A percentile compares a stretch with the other conserved stretches of the same genome.
phyloP scores from a whole-genome alignment of 495 filamentous ascomycete species.

The Aspergillus sclerotioniger region DNA sequence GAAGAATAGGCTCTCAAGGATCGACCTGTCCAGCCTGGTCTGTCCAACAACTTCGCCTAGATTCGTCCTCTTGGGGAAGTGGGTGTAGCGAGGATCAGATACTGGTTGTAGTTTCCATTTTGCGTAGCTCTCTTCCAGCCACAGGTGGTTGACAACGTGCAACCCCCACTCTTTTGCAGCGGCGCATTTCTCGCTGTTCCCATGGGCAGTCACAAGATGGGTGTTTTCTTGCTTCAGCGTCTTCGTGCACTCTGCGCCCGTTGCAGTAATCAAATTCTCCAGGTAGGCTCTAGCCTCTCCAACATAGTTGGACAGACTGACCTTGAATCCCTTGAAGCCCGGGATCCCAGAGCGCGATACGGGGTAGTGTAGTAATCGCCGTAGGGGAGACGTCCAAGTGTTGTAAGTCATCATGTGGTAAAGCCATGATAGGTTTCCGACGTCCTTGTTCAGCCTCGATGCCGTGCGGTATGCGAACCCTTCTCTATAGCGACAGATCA shows the following conservation, averaged over 20 bases:
- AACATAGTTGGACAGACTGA: slow-evolving; percentile 93
- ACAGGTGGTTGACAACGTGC: slow-evolving; percentile 87
- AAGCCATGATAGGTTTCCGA: slow-evolving; percentile 91
- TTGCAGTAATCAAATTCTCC: slow-evolving; percentile 81
- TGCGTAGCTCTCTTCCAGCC: slow-evolving; percentile 96
- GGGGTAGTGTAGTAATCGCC: slow-evolving; percentile 85
- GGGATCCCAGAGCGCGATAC: slow-evolving; percentile 69
- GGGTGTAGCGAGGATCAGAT: slow-evolving; percentile 67
- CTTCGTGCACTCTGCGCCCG: slow-evolving; percentile 85
- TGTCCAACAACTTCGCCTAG: slow-evolving; percentile 89
- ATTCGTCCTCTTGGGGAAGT: slow-evolving; percentile 86
- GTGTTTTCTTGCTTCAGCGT: slow-evolving; percentile 93
- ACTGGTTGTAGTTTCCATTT: slow-evolving; percentile 70
- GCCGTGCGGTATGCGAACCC: slow-evolving; percentile 75
- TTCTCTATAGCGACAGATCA: slow-evolving; percentile 84
- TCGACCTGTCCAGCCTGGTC: slow-evolving; percentile 61
- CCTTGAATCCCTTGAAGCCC: slow-evolving; percentile 70
- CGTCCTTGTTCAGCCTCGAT: slow-evolving; percentile 69
- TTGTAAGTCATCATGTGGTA: slow-evolving; percentile 88
- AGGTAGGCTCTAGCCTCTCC: slow-evolving; percentile 92
- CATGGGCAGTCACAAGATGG: slow-evolving; percentile 88
- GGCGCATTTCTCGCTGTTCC: slow-evolving; percentile 82
- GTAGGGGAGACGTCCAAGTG: slow-evolving; percentile 78
- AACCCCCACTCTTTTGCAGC: slow-evolving; percentile 92
- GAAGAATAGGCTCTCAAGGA: slow-evolving; percentile 57